Percentiles rank a stretch among this genome's conserved stretches.
Conservation (phyloP, 495 filamentous ascomycete genomes). For the Usnea hakonensis region DNA sequence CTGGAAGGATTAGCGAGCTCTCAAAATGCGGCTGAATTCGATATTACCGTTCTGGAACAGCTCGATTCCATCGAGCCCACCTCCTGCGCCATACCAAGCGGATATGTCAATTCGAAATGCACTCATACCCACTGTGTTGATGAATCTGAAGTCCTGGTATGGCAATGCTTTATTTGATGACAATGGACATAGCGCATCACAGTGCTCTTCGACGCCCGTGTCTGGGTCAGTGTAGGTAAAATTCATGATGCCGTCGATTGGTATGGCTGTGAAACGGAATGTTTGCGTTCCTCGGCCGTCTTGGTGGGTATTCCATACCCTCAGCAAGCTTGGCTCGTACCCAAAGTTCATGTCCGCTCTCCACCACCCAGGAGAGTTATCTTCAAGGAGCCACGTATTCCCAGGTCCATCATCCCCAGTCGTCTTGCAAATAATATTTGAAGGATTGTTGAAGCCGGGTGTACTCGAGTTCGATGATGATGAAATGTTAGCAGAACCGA, state of each 20-base stretch:
- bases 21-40: background rate
- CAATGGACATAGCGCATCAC: conserved; percentile 73
- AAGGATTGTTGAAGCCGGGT: conserved; percentile 66
- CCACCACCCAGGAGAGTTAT: conserved; percentile 78
- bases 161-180: conserved; percentile 53
- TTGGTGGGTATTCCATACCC: conserved; percentile 82
- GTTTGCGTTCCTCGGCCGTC: conserved; percentile 79
- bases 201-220: conserved; percentile 54
- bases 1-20: conserved; percentile 33
- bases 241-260: conserved; percentile 91
- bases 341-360: conserved; percentile 71
- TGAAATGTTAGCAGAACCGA: conserved; percentile 66
- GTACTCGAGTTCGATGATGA: conserved; percentile 51
- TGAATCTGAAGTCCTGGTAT: conserved; percentile 86
- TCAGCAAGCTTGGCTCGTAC: conserved; percentile 76
- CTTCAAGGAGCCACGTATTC: conserved; percentile 77
- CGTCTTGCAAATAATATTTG: conserved; percentile 78
- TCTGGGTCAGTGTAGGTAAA: conserved; percentile 77
- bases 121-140: conserved; percentile 81
- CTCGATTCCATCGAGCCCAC: conserved; percentile 80
- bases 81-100: conserved; percentile 78
- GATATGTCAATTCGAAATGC: conserved; percentile 80
- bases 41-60: conserved; percentile 67
- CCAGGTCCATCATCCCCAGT: conserved; percentile 53
- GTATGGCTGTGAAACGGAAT: conserved; percentile 74